A percentile compares a stretch with the other conserved stretches of the same genome.
These are phyloP conservation scores for Scytalidium lignicola DNA, from an alignment of 2,329 filamentous ascomycete genomes.

Conservation along the genomic window DNA sequence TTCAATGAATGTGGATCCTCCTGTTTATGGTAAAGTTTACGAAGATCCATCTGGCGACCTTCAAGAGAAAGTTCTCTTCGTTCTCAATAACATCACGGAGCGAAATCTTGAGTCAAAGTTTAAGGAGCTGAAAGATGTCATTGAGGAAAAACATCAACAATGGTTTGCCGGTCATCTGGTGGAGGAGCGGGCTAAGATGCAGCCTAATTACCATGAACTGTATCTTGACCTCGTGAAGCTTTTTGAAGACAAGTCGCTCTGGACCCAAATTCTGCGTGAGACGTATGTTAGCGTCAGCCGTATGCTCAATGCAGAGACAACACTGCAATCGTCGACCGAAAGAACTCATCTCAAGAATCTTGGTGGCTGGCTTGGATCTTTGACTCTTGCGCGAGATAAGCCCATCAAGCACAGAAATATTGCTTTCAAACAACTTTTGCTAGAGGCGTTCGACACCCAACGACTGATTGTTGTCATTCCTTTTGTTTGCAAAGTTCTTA, in stretches of 20 bases:
- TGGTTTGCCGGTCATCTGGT: constrained; percentile 97
- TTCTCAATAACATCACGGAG: constrained; percentile 93
- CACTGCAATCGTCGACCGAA: constrained; percentile 78
- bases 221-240: constrained; percentile 86
- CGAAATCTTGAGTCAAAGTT: constrained; percentile 82
- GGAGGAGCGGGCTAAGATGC: constrained; percentile 92
- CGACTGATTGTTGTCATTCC: constrained; percentile 88
- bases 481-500: constrained; percentile 93
- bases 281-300: constrained; percentile 83
- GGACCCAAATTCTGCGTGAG: constrained; percentile 86
- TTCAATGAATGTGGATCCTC: constrained; percentile 71
- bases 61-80: constrained; percentile 91
- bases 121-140: constrained; percentile 69
- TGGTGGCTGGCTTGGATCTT: constrained; percentile 84
- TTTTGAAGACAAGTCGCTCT: constrained; percentile 73
- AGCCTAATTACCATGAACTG: constrained; percentile 91
- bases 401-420: constrained; percentile 96
- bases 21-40: constrained; percentile 57
- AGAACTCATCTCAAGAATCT: constrained; percentile 88
- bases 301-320: constrained; percentile 85
- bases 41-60: constrained; percentile 80
- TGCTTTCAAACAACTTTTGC: constrained; percentile 90
- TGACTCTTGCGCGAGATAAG: constrained; percentile 89
- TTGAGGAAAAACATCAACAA: constrained; percentile 79
- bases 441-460: constrained; percentile 91